A percentile compares a stretch with the other conserved stretches of the same genome.
Evolutionary conservation across 768 basidiomycete genomes (phyloP).

Genomic region (Crepidotus variabilis): DNA sequence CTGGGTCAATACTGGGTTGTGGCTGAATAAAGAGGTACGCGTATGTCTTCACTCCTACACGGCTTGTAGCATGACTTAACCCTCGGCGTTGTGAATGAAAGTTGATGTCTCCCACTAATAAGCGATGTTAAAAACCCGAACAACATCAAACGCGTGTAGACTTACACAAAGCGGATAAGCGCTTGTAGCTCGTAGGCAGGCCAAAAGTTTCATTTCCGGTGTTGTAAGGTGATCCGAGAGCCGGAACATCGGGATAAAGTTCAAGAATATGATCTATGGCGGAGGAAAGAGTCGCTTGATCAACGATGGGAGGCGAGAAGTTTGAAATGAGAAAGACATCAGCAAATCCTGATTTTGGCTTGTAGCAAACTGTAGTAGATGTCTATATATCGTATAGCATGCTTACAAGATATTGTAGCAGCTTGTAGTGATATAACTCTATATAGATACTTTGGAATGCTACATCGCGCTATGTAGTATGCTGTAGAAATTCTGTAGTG

Average conservation of each 20-base stretch:
- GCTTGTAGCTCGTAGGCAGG: constrained; percentile 27
- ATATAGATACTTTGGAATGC: too few species aligned
- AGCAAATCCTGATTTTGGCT: too few species aligned
- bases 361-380: too few species aligned
- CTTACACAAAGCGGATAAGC: constrained; percentile 26
- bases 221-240: constrained; percentile 40
- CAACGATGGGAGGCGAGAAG: constrained; percentile 25
- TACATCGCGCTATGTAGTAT: too few species aligned
- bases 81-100: constrained; percentile 36
- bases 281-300: constrained; percentile 13
- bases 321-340: constrained; percentile 21
- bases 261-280: constrained; percentile 25
- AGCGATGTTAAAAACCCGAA: not conserved
- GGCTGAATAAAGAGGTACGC: constrained; percentile 42
- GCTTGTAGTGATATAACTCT: too few species aligned
- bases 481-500: too few species aligned
- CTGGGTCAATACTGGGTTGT: constrained; percentile 19
- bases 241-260: constrained; percentile 38
- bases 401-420: too few species aligned
- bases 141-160: not conserved
- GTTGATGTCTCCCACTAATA: constrained; percentile 31
- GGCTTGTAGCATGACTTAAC: constrained; percentile 36
- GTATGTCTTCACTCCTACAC: constrained; percentile 31
- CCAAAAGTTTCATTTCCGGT: constrained; percentile 46
- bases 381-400: too few species aligned